Conservation (phyloP, 139 green algal species). For the Chlorella sp. region DNA sequence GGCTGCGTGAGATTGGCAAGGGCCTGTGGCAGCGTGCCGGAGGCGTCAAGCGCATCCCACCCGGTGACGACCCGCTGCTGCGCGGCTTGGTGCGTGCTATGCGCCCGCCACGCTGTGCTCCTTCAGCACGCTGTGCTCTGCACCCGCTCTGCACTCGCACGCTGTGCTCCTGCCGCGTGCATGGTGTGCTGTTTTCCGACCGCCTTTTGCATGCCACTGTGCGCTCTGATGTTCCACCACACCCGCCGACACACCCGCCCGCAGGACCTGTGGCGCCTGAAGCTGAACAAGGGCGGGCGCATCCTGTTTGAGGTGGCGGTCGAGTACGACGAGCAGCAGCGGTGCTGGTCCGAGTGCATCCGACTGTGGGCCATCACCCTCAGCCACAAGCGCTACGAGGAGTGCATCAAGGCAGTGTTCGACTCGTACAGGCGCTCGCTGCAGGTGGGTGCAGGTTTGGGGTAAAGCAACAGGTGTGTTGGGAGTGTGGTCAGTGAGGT, state of each 20-base stretch:
- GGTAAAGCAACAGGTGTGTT: no score
- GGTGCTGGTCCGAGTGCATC: neutral
- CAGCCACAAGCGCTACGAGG: slow-evolving; percentile 26
- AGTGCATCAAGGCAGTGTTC: neutral
- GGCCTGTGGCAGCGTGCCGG: slow-evolving; percentile 16
- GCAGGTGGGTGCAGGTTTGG: neutral
- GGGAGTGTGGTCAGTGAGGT: no score
- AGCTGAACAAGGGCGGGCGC: slow-evolving; percentile 17
- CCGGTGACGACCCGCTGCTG: slow-evolving; percentile 1
- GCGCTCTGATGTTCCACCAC: no score
- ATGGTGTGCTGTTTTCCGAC: neutral
- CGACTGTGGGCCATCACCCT: slow-evolving; percentile 18
- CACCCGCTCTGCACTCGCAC: no score
- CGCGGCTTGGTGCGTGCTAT: slow-evolving; percentile 1
- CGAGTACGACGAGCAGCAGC: slow-evolving; percentile 14
- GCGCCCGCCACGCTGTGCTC: neutral
- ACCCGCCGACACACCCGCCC: neutral
- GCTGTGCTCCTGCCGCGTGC: neutral
- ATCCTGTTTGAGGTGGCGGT: slow-evolving; percentile 32
- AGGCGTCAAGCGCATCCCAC: slow-evolving; percentile 16
- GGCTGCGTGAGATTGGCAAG: slow-evolving; percentile 13
- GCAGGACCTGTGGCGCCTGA: slow-evolving; percentile 25
- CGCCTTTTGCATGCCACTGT: neutral
- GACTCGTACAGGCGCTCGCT: slow-evolving; percentile 1
- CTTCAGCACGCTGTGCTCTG: no score